Evolutionary conservation across 75 land plant species (phyloP), one percentile per base, ranked within the genome.

Genomic region (Pinus tabuliformis): DNA sequence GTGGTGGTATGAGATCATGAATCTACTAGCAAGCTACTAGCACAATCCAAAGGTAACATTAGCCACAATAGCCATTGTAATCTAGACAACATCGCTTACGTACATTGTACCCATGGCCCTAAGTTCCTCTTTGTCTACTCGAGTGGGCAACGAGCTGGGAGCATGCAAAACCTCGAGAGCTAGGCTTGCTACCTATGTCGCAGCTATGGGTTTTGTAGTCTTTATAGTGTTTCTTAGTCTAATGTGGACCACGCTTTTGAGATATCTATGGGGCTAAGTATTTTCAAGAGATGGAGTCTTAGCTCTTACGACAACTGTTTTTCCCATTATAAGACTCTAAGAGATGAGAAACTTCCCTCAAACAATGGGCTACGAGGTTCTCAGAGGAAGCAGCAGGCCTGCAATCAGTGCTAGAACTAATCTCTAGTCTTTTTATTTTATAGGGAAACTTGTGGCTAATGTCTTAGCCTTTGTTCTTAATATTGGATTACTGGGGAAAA

Each of bases 1-100:
- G 96, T 93, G 96, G 96, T 93, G 95, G 95, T 92, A 92, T 72
- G 95, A 92, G 79, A 77, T 93, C 81, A 87, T 91, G 91, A 91
- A 91, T 1, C 74, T 93, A 11, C 65, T 88, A 1, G 89, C 95
- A 0, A 83, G 89, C 1, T 93, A 93, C 74, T 65, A 91, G 6
- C 59, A 49, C n/a, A 75, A 87, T n/a, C 96, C 96, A 9, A 61
- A 56, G 20, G 86, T 79, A 1, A 73, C 90, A 4, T 81, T 93
- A 13, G 94, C 90, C 4, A 81, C 90, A 24, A 68, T 92, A 11
- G 96, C 89, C 22, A 86, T 93, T n/a, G 88, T 93, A 0, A 93
- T 93, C 30, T 94, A 93, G 76, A 93, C 96, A 20, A 93, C 94
- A 0, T 86, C 96, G 1, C 87, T 93, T 28, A 85, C 91, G 92